Percentiles rank a stretch among this genome's conserved stretches.
Evolutionary conservation across 805 yeast genomes (phyloP).

Genomic region (Candida ovalis): DNA sequence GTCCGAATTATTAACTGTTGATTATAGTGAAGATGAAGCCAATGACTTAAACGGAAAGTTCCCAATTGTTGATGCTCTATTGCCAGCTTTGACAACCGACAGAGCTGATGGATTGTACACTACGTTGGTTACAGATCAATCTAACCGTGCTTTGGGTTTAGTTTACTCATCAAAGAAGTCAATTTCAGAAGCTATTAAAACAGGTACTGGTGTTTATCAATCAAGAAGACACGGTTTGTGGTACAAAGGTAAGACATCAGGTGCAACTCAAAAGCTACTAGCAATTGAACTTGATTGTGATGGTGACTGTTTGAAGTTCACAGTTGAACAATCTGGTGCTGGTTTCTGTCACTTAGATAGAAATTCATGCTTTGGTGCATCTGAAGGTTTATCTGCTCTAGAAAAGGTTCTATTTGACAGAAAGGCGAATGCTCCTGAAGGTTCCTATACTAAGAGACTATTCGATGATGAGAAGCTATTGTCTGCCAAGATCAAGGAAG

Average conservation of each 20-base stretch:
- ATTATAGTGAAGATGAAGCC: constrained; percentile 22
- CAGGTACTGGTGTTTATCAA: constrained; percentile 87
- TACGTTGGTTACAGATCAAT: constrained; percentile 70
- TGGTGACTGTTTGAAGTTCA: constrained; percentile 82
- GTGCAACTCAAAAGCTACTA: constrained; percentile 80
- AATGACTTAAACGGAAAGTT: constrained; percentile 26
- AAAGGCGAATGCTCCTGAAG: constrained; percentile 69
- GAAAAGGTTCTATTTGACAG: constrained; percentile 67
- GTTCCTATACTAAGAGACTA: constrained; percentile 90
- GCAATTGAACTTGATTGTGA: constrained; percentile 82
- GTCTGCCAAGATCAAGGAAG: constrained; percentile 88
- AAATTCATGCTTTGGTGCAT: constrained; percentile 75
- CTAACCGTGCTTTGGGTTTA: constrained; percentile 76
- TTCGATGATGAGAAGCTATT: constrained; percentile 74
- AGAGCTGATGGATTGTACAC: constrained; percentile 83
- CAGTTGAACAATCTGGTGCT: constrained; percentile 78
- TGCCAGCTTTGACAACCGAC: constrained; percentile 64
- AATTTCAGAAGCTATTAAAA: constrained; percentile 73
- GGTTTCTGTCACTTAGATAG: constrained; percentile 92
- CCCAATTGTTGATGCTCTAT: constrained; percentile 36
- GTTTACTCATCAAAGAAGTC: constrained; percentile 88
- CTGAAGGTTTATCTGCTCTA: constrained; percentile 62
- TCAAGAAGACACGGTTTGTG: constrained; percentile 90
- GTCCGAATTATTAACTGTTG: constrained; percentile 30
- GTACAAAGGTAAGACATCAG: constrained; percentile 96